These are phyloP conservation scores for Penicillium sp. DNA, from an alignment of 2,329 filamentous ascomycete species.

Conservation along the genomic window DNA sequence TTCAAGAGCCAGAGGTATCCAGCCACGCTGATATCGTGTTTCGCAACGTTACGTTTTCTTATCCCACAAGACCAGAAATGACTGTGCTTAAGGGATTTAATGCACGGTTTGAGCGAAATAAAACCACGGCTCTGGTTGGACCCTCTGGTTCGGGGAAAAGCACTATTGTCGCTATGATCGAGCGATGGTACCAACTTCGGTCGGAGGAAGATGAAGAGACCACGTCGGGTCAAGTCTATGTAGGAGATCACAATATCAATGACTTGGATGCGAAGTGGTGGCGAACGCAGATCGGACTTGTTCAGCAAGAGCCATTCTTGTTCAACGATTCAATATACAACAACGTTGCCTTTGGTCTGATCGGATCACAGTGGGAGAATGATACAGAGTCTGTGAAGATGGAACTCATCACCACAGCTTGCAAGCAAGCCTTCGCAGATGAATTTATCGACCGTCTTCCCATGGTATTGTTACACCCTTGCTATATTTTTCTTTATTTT, in stretches of 20 bases:
- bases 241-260: constrained; percentile 53
- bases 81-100: constrained; percentile 32
- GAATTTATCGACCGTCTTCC: constrained; percentile 66
- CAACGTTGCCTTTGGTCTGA: constrained; percentile 61
- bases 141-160: constrained; percentile 48
- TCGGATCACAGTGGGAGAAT: constrained; percentile 36
- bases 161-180: constrained; percentile 44
- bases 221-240: constrained; percentile 49
- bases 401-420: constrained; percentile 59
- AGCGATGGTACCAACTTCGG: constrained; percentile 42
- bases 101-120: constrained; percentile 34
- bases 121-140: constrained; percentile 46
- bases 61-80: neutral
- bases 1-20: constrained; percentile 31
- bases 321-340: constrained; percentile 65
- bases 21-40: constrained; percentile 1
- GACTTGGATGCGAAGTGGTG: constrained; percentile 63
- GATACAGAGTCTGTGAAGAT: constrained; percentile 37
- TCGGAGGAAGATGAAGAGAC: constrained; percentile 1
- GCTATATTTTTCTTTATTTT: no score
- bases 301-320: constrained; percentile 66
- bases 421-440: constrained; percentile 65
- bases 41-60: neutral
- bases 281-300: constrained; percentile 58
- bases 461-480: constrained; percentile 8